Base-by-base conservation (phyloP, 2,329 filamentous ascomycete genomes). In the Cercospora janseana region DNA sequence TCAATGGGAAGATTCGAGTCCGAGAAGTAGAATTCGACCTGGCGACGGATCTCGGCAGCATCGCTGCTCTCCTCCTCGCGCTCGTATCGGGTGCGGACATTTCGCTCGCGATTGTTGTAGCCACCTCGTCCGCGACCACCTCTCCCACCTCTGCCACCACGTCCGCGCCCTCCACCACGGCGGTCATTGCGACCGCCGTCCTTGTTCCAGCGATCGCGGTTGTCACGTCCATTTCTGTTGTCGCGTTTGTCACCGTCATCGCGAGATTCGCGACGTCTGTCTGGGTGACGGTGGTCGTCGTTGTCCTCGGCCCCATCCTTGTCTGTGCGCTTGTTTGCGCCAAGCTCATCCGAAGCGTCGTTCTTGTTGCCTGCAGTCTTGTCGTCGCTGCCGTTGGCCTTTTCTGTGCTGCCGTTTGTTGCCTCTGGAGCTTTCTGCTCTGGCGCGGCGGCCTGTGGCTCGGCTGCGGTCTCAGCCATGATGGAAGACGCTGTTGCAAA, bases 21-120 rank as follows among this genome's bases (percentile, higher is more conserved):
- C 64, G 87, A 87, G 72, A 96, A 95, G 79, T 96, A 96, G 72
- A 95, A 96, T 69, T 96, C 90, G 62, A 95, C 88, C 86, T 94
- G 91, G 66, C 85, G 85, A 68, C 88, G 86, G 64, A 96, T 95
- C 71, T 86, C 81, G 18, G 77, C 78, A 1, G 87, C 87, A 69
- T 96, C 88, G 62, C 86, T 83, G 18, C 85, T 86, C 66, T 88
- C 84, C 41, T 82, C 82, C 42, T 87, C 79, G 54, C 65, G 59
- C 32, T 65, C 63, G 54, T 64, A 67, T 54, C 63, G 57, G 40
- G 64, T 59, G 27, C 49, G 53, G 26, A 59, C 56, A 26, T 60
- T 60, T 40, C 52, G 26, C 44, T 44, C 40, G 34, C 51, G 45
- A 23, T 55, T 55, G 48, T 56, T 31, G 50, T 35, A 37, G 8